Evolutionary conservation across 2,329 filamentous ascomycete genomes (phyloP), one percentile per base, ranked within the genome.

Genomic region (Alternaria sp.): DNA sequence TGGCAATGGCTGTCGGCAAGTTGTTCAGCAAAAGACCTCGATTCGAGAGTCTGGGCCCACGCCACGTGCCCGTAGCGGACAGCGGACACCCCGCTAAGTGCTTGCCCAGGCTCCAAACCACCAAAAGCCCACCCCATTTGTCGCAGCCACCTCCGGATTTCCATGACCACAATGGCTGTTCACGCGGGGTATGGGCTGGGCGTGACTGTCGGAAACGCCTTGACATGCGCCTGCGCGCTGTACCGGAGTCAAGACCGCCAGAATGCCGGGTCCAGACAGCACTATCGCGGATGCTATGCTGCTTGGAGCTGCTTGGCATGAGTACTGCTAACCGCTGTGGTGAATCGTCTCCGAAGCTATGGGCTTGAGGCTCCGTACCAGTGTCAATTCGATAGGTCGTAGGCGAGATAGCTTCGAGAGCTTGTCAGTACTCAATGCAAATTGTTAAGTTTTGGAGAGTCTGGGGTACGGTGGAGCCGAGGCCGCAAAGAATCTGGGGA

Each of bases 381-480:
- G 55, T 25, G 30, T 45, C 28, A 43, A 23, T 14, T 26, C 30
- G 33, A 53, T 55, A 51, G 44, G 30, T 20, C 12, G 44, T 37
- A 25, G 33, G 6, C 28, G 47, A 49, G 25, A 54, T 58, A 47
- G 55, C 21, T 33, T 25, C 11, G 43, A 26, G 28, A 46, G 41
- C 15, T 33, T 51, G 20, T 58, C 37, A 47, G 43, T 45, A n/a
- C 55, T n/a, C 43, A 59, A 54, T 61, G 25, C 10, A 41, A 43
- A 55, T 28, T 41, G 26, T 21, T 50, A 55, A 58, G 15, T 21
- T 28, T 44, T 56, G 58, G 41, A 6, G 57, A 55, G 60, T 68
- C 63, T 56, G 63, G 65, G 57, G 65, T 61, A 68, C 30, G 41
- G 63, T 59, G 65, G 55, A 67, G 61, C 43, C 45, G 58, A 61